Conservation (phyloP, 2,329 filamentous ascomycete genomes). For the Stemphylium beticola region DNA sequence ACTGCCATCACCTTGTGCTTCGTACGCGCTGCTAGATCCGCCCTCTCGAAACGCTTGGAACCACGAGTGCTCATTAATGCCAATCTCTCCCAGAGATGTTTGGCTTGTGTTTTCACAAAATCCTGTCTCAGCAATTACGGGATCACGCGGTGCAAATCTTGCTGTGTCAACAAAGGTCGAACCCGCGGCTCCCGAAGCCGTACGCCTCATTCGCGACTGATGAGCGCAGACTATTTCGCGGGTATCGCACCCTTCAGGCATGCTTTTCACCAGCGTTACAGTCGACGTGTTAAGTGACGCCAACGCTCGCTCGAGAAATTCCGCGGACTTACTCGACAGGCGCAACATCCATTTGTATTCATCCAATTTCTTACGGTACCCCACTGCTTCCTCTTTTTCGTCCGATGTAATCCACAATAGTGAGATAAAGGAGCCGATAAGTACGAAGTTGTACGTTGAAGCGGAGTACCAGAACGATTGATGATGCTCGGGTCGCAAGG, state of each 20-base stretch:
- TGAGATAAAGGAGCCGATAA: constrained; percentile 52
- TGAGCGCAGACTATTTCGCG: background rate
- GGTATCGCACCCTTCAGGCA: background rate
- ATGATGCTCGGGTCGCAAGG: constrained; percentile 53
- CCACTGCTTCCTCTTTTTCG: constrained; percentile 42
- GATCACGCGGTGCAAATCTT: background rate
- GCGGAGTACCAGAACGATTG: constrained; percentile 57
- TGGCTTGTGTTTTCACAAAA: background rate
- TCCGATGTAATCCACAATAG: constrained; percentile 47
- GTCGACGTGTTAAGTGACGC: constrained; percentile 31
- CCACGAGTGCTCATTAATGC: constrained; percentile 1
- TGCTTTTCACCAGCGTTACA: constrained; percentile 23
- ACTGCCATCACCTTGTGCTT: background rate
- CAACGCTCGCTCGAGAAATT: constrained; percentile 52
- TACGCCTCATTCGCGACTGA: background rate
- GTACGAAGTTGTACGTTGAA: constrained; percentile 51
- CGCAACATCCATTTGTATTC: constrained; percentile 53
- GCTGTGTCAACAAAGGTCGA: background rate
- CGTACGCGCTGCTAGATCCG: background rate
- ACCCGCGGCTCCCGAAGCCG: background rate
- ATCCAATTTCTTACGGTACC: constrained; percentile 47
- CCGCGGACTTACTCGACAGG: constrained; percentile 51
- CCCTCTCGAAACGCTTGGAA: constrained; percentile 1
- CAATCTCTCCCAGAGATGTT: background rate
- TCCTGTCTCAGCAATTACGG: background rate